These are phyloP conservation scores for Coemansia sp. DNA, from an alignment of 192 early-diverging fungal species.

Conservation along the genomic window DNA sequence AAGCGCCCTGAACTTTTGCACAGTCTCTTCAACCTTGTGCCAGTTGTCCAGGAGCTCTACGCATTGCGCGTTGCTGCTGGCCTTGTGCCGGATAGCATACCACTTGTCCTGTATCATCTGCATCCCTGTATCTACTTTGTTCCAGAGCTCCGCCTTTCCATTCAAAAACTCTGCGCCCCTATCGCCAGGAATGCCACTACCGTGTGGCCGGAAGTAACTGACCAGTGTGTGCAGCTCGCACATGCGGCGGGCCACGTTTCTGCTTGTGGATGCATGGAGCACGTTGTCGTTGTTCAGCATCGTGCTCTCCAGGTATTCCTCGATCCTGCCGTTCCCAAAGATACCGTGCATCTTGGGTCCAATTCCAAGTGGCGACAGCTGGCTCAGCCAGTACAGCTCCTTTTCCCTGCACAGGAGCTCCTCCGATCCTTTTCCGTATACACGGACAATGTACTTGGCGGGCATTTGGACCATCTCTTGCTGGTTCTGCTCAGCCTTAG, in stretches of 20 bases:
- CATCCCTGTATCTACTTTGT: conserved; percentile 65
- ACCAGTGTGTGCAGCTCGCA: conserved; percentile 71
- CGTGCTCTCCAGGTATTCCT: conserved; percentile 74
- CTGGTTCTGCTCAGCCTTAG: too few relatives aligned
- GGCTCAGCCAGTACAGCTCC: conserved; percentile 76
- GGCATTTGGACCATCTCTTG: too few relatives aligned
- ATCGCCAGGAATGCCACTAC: neutral
- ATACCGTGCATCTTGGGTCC: conserved; percentile 72
- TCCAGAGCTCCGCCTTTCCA: conserved; percentile 64
- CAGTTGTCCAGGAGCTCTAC: conserved; percentile 31
- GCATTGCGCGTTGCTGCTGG: conserved; percentile 15
- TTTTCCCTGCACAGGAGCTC: conserved; percentile 71
- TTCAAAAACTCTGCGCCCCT: neutral
- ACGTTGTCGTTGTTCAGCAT: conserved; percentile 54
- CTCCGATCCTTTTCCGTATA: too few relatives aligned
- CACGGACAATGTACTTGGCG: too few relatives aligned
- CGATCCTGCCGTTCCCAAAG: conserved; percentile 83
- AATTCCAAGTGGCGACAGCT: conserved; percentile 67
- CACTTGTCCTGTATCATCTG: conserved; percentile 31
- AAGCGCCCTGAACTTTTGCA: conserved; percentile 52
- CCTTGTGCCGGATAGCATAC: conserved; percentile 18
- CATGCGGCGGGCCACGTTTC: conserved; percentile 70
- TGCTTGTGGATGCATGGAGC: conserved; percentile 52
- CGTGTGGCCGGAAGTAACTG: conserved; percentile 57
- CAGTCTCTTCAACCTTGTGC: conserved; percentile 32